Evolutionary conservation across 768 basidiomycete species (phyloP), one percentile per base, ranked within the genome.

Genomic region (Lyophyllum shimeji): DNA sequence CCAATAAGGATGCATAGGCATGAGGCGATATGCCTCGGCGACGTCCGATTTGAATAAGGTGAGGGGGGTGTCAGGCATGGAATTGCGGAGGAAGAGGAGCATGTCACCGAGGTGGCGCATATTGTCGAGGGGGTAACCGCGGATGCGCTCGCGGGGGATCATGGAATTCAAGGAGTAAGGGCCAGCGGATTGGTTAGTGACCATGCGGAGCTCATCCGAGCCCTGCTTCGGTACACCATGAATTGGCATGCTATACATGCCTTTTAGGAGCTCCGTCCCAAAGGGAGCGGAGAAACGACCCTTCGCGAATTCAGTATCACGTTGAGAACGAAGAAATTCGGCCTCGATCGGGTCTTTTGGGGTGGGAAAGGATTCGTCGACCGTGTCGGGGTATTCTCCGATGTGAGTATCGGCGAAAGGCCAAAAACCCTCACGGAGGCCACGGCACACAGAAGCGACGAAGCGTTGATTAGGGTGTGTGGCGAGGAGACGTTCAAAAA

Each of bases 21-120:
- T 52, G 1, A 55, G 63, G 0, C 66, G 60, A 47, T 74, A 77
- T 0, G 77, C 76, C 9, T 65, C 56, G 0, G 65, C 60, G 0
- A 80, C 71, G 54, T 80, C 76, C 0, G 68, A 69, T 51, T 78
- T 77, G 66, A 70, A 77, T 0, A 75, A 47, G 3, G 61, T 50
- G 1, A 68, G 40, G 7, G 18, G 1, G 11, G 8, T 8, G 25
- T 48, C 0, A 1, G 50, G 43, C 4, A 45, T 7, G 7, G 43
- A n/a, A 6, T 45, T 1, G 1, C 42, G 1, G 0, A 55, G n/a
- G 13, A 57, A 21, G 0, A 33, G 12, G 5, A 67, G 43, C 2
- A 64, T 24, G 12, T 49, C 50, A 0, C 59, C 55, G 7, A 67
- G 53, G 3, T 55, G 47, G 0, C 24, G 33, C 56, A 68, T 59